Base-by-base conservation (phyloP, 2,329 filamentous ascomycete species). In the Sporothrix euskadiensis region DNA sequence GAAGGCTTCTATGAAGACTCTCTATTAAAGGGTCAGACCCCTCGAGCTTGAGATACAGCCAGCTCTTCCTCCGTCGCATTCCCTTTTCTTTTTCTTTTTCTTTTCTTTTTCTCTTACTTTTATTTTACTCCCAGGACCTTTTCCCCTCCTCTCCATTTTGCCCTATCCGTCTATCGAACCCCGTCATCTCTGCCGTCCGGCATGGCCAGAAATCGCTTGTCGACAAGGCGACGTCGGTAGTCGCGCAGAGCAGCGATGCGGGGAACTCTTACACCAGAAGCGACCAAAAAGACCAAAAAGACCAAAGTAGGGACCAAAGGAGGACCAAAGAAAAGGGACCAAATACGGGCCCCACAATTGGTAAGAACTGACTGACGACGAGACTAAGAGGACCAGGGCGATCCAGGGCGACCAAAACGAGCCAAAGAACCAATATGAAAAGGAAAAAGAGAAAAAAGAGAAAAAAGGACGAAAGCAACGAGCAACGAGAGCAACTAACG, bases 361-460 rank as follows among this genome's bases (percentile, higher is more conserved):
- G 69, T 75, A 74, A 75, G 73, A 71, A 35, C 57, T 75, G 74
- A 75, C 74, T 65, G 68, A 49, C 14, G 30, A 16, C 44, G 39
- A 10, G 56, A 49, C 49, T n/a, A 32, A 5, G 59, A 47, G 14
- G 69, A 71, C 26, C 8, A 57, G 26, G 19, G 54, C 19, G 32
- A 39, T 7, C 19, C n/a, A 35, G n/a, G 56, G 22, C 12, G 35
- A 22, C 30, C 39, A 8, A 52, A 41, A 52, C 41, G 26, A 26
- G 14, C 10, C 8, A 52, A 52, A n/a, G 19, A 22, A 56, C 9
- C 22, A 56, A 56, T 39, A 41, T 5, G 19, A 19, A n/a, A 56
- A 26, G 9, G 16, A 39, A 30, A 35, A 19, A 4, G n/a, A 57
- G 22, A 26, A 39, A 14, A 39, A 61, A 4, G n/a, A 57, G 22